Base-by-base conservation (phyloP, 768 basidiomycete species). In the Hydnum rufescens region DNA sequence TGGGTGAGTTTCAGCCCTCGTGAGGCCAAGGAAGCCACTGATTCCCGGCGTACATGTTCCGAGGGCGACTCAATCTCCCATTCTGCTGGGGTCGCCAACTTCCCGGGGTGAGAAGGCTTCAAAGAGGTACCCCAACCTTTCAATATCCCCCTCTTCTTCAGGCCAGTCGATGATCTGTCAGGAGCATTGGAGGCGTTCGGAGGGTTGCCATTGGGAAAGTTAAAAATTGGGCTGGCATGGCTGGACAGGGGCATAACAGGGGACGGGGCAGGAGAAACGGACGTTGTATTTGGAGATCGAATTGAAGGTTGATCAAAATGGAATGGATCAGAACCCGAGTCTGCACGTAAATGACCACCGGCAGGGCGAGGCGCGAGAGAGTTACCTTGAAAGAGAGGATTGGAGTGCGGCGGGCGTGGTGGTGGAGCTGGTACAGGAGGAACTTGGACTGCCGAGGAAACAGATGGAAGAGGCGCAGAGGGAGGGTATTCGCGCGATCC, bases 221-320 rank as follows among this genome's bases (percentile, higher is more conserved):
- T n/a, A n/a, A n/a, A n/a, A n/a, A n/a, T n/a, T n/a, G n/a, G n/a
- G n/a, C n/a, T n/a, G n/a, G n/a, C n/a, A n/a, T n/a, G n/a, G n/a
- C n/a, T n/a, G n/a, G n/a, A n/a, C n/a, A n/a, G n/a, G n/a, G n/a
- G n/a, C n/a, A n/a, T n/a, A n/a, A n/a, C n/a, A n/a, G n/a, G n/a
- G 36, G 36, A 39, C 13, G 36, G 36, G 13, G 44, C 13, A 47
- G 44, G 44, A 28, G 44, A 47, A 16, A 13, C 25, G 44, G 44
- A 13, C 8, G 26, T 47, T 13, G 44, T 8, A 19, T 8, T 39
- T 25, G 44, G 6, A 16, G 55, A 4, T 23, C 49, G 54, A 32
- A 42, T 29, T 18, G 46, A 43, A n/a, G 82, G 76, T 58, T 82
- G 81, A 63, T 87, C 77, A 64, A 81, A 80, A 48, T 74, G 72